These are phyloP conservation scores for Chrysanthemum makinoi DNA, from an alignment of 129 eudicot genomes.

Conservation along the genomic window DNA sequence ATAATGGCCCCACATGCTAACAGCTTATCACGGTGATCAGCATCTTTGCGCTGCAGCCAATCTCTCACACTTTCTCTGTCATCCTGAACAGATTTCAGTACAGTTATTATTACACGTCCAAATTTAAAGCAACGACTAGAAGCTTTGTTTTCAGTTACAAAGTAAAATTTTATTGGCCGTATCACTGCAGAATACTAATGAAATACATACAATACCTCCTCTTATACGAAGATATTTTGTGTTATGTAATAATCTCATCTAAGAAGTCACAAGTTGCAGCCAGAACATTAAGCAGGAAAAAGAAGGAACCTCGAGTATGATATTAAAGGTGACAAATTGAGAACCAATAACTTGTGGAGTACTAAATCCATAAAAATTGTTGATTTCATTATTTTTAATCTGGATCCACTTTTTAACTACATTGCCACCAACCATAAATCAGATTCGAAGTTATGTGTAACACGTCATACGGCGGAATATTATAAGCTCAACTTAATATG, in stretches of 20 bases:
- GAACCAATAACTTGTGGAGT: no score
- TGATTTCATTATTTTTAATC: no score
- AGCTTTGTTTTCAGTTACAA: not conserved
- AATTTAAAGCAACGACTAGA: not conserved
- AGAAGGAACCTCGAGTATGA: no score
- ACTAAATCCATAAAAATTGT: no score
- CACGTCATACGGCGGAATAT: no score
- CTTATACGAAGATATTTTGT: not conserved
- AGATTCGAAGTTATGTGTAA: no score
- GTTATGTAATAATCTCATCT: not conserved
- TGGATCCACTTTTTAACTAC: no score
- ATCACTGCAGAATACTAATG: not conserved
- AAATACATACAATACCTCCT: not conserved
- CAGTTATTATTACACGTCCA: not conserved
- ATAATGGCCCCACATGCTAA: constrained; percentile 90
- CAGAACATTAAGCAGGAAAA: not conserved
- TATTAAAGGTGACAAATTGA: no score
- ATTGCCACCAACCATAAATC: no score
- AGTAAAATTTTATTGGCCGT: not conserved
- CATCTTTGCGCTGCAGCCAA: constrained; percentile 61
- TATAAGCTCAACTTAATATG: no score
- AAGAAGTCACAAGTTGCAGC: not conserved
- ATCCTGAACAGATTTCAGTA: constrained; percentile 37
- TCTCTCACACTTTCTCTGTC: constrained; percentile 53
- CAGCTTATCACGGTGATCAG: constrained; percentile 82